Evolutionary conservation across 192 early-diverging fungal genomes (phyloP).

Genomic region (Coemansia sp.): DNA sequence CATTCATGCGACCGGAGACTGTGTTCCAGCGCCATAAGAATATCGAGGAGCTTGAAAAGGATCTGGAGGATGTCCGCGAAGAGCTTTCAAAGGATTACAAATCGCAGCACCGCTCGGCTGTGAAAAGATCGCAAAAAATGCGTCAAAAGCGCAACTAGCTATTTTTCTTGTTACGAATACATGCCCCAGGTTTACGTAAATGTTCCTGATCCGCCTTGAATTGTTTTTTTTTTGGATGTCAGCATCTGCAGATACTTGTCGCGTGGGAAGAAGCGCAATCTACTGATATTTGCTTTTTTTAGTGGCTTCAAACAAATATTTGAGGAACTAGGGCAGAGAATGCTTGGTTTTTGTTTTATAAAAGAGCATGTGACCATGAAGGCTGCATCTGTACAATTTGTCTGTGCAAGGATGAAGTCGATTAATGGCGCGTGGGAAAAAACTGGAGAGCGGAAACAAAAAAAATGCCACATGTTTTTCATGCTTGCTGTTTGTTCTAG

Average conservation of each 20-base stretch:
- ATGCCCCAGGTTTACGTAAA: no score
- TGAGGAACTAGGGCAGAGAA: no score
- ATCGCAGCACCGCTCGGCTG: slow-evolving; percentile 33
- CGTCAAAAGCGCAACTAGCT: slow-evolving; percentile 11
- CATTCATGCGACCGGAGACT: slow-evolving; percentile 40
- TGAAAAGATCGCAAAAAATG: slow-evolving; percentile 32
- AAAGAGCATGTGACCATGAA: slow-evolving; percentile 1
- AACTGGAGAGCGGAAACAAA: no score
- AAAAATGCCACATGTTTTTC: no score
- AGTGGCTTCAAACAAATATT: no score
- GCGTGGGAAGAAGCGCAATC: neutral
- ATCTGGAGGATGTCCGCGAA: slow-evolving; percentile 17
- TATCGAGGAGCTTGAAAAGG: slow-evolving; percentile 47
- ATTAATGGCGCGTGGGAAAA: no score
- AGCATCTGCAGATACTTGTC: neutral
- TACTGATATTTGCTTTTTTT: neutral
- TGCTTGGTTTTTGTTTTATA: no score
- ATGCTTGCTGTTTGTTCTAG: no score
- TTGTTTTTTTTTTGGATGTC: slow-evolving; percentile 8
- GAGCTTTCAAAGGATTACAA: slow-evolving; percentile 39
- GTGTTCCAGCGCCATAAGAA: slow-evolving; percentile 51
- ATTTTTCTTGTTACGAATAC: neutral
- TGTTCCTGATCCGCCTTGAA: no score
- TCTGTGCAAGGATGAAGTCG: no score
- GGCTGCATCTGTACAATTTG: no score